These are phyloP conservation scores for Chlamydomonas eustigma DNA, from an alignment of 139 green algal species.

Conservation along the genomic window DNA sequence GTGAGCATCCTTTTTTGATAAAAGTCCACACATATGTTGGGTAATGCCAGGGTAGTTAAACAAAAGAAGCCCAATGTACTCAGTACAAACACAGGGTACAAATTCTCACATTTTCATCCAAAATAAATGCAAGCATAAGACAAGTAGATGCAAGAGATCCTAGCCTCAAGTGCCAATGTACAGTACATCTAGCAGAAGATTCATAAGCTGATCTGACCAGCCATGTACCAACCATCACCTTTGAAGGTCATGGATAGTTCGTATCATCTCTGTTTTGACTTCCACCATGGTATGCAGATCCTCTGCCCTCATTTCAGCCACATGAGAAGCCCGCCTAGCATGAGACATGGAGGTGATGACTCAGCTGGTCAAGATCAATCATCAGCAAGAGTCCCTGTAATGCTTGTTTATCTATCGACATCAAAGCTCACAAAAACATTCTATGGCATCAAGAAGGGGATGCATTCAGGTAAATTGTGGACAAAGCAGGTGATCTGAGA, in stretches of 20 bases:
- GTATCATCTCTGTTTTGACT: not conserved
- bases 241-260: not conserved
- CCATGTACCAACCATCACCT: not conserved
- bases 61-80: not conserved
- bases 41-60: not conserved
- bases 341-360: not conserved
- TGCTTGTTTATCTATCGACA: not conserved
- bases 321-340: not conserved
- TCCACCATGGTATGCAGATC: not conserved
- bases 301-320: not conserved
- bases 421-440: too few species aligned
- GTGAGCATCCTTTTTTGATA: not conserved
- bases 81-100: not conserved
- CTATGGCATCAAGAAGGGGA: too few species aligned
- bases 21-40: not conserved
- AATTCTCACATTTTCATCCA: not conserved
- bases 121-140: too few species aligned
- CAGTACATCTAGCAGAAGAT: too few species aligned
- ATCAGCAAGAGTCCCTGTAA: not conserved
- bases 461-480: not conserved
- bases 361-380: not conserved
- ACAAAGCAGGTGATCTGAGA: not conserved
- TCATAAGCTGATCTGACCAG: too few species aligned
- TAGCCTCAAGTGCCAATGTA: too few species aligned
- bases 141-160: too few species aligned